phyloP scores from a whole-genome alignment of 768 basidiomycete genomes.

The Collybia mongolica region DNA sequence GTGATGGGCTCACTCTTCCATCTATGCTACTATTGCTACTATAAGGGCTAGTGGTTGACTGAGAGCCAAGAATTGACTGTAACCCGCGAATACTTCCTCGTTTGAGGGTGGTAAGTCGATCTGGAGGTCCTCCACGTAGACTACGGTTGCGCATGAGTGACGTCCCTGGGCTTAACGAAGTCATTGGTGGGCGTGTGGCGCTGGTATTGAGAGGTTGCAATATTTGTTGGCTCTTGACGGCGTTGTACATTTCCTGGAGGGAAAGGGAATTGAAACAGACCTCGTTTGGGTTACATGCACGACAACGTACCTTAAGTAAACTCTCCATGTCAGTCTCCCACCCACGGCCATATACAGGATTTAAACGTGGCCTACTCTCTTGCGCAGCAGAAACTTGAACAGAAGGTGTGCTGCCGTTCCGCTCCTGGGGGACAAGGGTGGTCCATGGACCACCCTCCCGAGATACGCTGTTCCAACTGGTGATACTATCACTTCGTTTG shows the following conservation, averaged over 20 bases:
- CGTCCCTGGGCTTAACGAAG: slow-evolving; percentile 56
- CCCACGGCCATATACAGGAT: slow-evolving; percentile 53
- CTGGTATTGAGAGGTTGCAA: slow-evolving; percentile 69
- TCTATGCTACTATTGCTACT: slow-evolving; percentile 83
- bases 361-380: slow-evolving; percentile 26
- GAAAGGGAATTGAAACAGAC: slow-evolving; percentile 1
- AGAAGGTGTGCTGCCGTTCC: slow-evolving; percentile 66
- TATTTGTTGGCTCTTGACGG: slow-evolving; percentile 90
- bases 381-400: slow-evolving; percentile 51
- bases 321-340: slow-evolving; percentile 90
- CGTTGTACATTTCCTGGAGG: slow-evolving; percentile 86
- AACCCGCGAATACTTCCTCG: slow-evolving; percentile 90
- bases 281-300: neutral
- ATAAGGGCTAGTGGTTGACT: slow-evolving; percentile 73
- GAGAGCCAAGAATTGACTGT: slow-evolving; percentile 71
- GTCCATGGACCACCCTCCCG: slow-evolving; percentile 47
- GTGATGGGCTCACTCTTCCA: slow-evolving; percentile 91
- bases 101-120: slow-evolving; percentile 77
- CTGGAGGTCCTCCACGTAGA: slow-evolving; percentile 58
- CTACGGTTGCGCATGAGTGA: slow-evolving; percentile 66
- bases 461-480: slow-evolving; percentile 81
- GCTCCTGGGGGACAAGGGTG: slow-evolving; percentile 26
- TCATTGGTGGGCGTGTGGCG: slow-evolving; percentile 45
- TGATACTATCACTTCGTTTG: slow-evolving; percentile 80
- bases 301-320: slow-evolving; percentile 67